Evolutionary conservation across 106 monocot species (phyloP), one percentile per base, ranked within the genome.

Genomic region (Triglochin maritima): DNA sequence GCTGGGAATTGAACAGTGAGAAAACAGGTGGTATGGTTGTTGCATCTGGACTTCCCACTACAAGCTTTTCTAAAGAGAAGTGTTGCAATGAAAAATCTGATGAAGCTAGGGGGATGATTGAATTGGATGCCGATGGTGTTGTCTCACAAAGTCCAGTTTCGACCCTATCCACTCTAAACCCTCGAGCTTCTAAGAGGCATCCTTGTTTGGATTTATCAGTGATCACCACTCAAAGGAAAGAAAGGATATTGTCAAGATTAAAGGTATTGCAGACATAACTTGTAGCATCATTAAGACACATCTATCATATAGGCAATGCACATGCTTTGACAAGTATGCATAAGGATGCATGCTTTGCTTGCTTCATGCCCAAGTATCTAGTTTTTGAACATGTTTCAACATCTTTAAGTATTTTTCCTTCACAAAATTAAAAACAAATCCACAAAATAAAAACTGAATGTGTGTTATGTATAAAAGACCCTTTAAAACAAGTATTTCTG

Each of bases 181-280:
- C 51, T 11, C 62, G 9, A 53, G 17, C 68, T 46, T 68, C 53
- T 43, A 41, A 48, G 41, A 76, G 60, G 69, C 42, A 67, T 76
- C 62, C 62, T 29, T 67, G 70, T 44, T 49, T 63, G 14, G 60
- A 57, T 50, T 12, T 50, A 8, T 68, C 52, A 29, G 49, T 47
- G 52, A 66, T 69, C 55, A 69, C 57, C 51, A 47, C 17, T n/a
- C 68, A 69, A 17, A 68, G 76, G 48, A 69, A 69, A n/a, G 44
- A 63, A 8, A 68, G 76, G 67, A 76, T 76, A 62, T 44, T 76
- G 41, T 51, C 60, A 44, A 76, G 69, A 76, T 76, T 76, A 44
- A 53, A 76, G 76, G 76, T 76, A 17, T 49, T 15, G 47, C 64
- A 29, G 29, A 29, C 29, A 29, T 29, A 29, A 29, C 29, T 1